Conservation (phyloP, 2,329 filamentous ascomycete species). For the Basipetospora chlamydospora region DNA sequence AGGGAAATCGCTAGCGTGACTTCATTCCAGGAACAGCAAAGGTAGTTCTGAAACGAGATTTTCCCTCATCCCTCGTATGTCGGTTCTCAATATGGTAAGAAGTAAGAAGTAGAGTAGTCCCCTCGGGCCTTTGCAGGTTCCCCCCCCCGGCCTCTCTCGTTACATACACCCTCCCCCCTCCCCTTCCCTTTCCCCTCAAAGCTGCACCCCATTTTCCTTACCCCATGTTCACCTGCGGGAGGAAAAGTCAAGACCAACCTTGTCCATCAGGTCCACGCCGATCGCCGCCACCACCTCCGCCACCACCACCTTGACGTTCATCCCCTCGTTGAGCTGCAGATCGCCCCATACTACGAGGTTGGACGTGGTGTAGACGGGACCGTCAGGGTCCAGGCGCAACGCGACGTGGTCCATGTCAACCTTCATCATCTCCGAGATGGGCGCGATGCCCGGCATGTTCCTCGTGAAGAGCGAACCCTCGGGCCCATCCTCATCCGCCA, state of each 20-base stretch:
- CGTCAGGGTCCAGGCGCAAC: constrained; percentile 29
- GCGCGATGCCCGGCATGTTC: constrained; percentile 52
- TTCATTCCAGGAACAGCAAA: not conserved
- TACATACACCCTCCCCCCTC: not conserved
- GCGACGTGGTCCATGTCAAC: constrained; percentile 46
- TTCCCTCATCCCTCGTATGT: not conserved
- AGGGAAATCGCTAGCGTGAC: not conserved
- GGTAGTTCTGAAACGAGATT: not conserved
- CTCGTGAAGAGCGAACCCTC: constrained; percentile 34
- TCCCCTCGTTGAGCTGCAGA: constrained; percentile 31
- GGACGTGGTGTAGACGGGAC: constrained; percentile 25
- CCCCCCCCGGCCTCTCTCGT: not conserved
- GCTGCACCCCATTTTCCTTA: not conserved
- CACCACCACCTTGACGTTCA: constrained; percentile 44
- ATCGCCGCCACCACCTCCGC: constrained; percentile 54
- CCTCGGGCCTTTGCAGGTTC: not conserved
- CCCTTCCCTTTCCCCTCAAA: not conserved
- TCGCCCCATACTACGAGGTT: constrained; percentile 47
- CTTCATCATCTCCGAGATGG: constrained; percentile 33
- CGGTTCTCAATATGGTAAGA: too few relatives aligned
- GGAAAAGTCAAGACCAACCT: constrained; percentile 43
- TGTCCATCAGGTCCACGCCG: constrained; percentile 41
- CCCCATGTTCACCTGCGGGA: not conserved
- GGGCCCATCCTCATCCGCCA: constrained; percentile 7
- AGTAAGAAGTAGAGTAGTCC: too few relatives aligned